phyloP scores from a whole-genome alignment of 2,329 filamentous ascomycete genomes.

The Penicillium oxalicum region DNA sequence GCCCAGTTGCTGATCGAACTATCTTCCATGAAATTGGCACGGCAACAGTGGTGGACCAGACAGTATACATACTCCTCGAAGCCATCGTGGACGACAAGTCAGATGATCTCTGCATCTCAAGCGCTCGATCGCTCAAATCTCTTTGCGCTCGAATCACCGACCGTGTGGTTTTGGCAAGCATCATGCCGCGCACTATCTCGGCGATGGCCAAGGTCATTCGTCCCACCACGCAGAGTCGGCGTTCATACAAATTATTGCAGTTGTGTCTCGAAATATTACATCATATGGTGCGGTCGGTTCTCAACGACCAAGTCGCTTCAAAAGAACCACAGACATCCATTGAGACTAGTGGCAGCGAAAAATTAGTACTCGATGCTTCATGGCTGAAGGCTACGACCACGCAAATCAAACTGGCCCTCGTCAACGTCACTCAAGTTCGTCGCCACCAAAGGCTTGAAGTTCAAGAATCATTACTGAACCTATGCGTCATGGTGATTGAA shows the following conservation, averaged over 20 bases:
- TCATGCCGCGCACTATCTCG: constrained; percentile 83
- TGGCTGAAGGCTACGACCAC: constrained; percentile 77
- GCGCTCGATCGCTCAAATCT: constrained; percentile 58
- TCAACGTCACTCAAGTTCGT: constrained; percentile 69
- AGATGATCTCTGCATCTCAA: constrained; percentile 63
- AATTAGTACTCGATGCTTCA: constrained; percentile 39
- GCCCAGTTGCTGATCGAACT: constrained; percentile 38
- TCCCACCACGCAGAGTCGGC: constrained; percentile 56
- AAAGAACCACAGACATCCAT: constrained; percentile 14
- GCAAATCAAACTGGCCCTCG: constrained; percentile 78
- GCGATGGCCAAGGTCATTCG: constrained; percentile 69
- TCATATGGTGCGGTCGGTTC: constrained; percentile 38
- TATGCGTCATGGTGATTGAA: constrained; percentile 72
- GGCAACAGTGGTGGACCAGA: constrained; percentile 74
- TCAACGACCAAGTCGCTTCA: constrained; percentile 40
- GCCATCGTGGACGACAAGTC: constrained; percentile 60
- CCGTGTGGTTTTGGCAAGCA: constrained; percentile 69
- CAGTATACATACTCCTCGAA: constrained; percentile 73
- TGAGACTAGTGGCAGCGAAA: constrained; percentile 31
- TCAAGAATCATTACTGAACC: constrained; percentile 56
- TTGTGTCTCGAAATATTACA: constrained; percentile 55
- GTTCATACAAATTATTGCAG: constrained; percentile 59
- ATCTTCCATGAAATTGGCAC: constrained; percentile 51
- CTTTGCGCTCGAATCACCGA: constrained; percentile 63
- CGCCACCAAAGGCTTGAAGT: constrained; percentile 65